These are phyloP conservation scores for Microcera coccophila DNA, from an alignment of 2,329 filamentous ascomycete species.

Conservation along the genomic window DNA sequence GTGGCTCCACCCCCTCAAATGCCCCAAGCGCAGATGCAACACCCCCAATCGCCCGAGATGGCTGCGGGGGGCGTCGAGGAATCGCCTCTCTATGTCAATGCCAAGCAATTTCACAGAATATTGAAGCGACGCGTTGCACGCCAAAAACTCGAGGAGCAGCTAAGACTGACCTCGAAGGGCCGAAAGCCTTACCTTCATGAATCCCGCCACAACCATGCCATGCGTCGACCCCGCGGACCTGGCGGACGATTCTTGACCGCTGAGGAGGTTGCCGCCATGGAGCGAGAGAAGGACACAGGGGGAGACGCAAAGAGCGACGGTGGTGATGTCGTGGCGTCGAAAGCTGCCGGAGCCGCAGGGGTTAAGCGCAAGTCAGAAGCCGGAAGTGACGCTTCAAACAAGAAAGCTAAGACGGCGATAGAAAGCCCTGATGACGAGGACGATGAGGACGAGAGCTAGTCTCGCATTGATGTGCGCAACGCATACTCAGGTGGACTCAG, in stretches of 20 bases:
- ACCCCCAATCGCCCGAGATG: constrained; percentile 75
- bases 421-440: constrained; percentile 37
- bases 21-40: constrained; percentile 61
- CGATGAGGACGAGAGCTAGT: constrained; percentile 45
- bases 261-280: constrained; percentile 89
- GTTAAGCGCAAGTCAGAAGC: constrained; percentile 60
- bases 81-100: constrained; percentile 94
- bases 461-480: constrained; percentile 13
- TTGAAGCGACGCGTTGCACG: constrained; percentile 89
- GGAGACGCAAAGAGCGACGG: constrained; percentile 31
- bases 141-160: constrained; percentile 87
- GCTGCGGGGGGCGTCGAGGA: constrained; percentile 73
- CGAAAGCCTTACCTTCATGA: constrained; percentile 97
- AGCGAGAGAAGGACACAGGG: constrained; percentile 57
- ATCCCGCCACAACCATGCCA: constrained; percentile 95
- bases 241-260: constrained; percentile 94
- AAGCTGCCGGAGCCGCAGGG: constrained; percentile 34
- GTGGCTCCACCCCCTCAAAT: constrained; percentile 58
- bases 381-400: constrained; percentile 46
- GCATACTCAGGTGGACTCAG: constrained; percentile 1
- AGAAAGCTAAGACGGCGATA: constrained; percentile 54
- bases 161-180: constrained; percentile 89
- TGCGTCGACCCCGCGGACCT: constrained; percentile 89
- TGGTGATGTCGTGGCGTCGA: constrained; percentile 21
- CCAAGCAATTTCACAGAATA: constrained; percentile 97